Evolutionary conservation across 371 early-diverging fungal genomes (phyloP).

Genomic region (Globomyces sp.): DNA sequence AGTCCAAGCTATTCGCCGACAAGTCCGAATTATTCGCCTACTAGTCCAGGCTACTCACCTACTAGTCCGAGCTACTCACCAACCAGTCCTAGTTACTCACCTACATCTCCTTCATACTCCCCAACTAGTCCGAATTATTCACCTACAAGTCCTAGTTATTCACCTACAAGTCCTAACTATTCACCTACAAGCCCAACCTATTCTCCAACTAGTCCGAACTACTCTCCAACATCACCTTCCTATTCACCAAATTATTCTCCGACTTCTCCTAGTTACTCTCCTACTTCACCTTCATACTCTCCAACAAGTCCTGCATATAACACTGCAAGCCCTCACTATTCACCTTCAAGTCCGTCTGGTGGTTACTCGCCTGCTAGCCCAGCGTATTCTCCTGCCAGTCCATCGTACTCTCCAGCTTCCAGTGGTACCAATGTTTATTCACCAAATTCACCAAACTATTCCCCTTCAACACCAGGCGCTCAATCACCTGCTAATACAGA

Average conservation of each 20-base stretch:
- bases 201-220: conserved; percentile 59
- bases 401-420: conserved; percentile 69
- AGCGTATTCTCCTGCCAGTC: conserved; percentile 55
- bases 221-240: conserved; percentile 48
- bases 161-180: conserved; percentile 50
- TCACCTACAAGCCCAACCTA: conserved; percentile 70
- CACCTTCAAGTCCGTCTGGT: conserved; percentile 67
- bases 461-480: conserved; percentile 2
- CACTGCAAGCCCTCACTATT: conserved; percentile 25
- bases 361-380: conserved; percentile 64
- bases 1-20: conserved; percentile 75
- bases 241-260: conserved; percentile 59
- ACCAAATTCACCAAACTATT: conserved; percentile 40
- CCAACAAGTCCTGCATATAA: conserved; percentile 68
- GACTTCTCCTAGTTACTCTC: conserved; percentile 77
- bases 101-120: conserved; percentile 45
- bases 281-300: conserved; percentile 68
- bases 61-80: conserved; percentile 69
- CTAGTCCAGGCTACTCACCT: conserved; percentile 74
- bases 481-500: background rate
- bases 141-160: conserved; percentile 48
- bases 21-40: conserved; percentile 54
- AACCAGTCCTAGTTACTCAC: conserved; percentile 61
- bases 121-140: conserved; percentile 42
- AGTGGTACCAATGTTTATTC: conserved; percentile 17